Percentiles rank a stretch among this genome's conserved stretches.
Evolutionary conservation across 129 eudicot genomes (phyloP).

Genomic region (Sambucus nigra): DNA sequence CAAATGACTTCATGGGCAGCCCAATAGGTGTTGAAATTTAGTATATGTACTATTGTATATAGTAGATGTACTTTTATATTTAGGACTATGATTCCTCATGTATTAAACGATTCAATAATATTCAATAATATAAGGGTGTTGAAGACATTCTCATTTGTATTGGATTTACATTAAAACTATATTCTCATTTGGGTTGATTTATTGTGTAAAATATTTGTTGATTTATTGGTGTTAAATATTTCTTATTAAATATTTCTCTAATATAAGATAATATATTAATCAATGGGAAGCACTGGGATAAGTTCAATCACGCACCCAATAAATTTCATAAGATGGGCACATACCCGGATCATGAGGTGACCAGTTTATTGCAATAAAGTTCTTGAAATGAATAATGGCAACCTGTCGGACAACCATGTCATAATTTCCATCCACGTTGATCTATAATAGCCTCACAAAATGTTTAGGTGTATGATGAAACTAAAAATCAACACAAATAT

Average conservation of each 20-base stretch:
- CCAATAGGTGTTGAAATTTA: conserved; percentile 86
- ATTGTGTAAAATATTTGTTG: too few relatives aligned
- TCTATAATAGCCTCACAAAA: conserved; percentile 85
- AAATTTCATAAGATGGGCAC: not conserved
- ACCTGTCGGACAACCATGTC: conserved; percentile 78
- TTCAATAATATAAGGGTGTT: too few relatives aligned
- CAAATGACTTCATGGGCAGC: conserved; percentile 80
- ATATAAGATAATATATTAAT: not conserved
- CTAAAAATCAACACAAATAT: conserved; percentile 27
- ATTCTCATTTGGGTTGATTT: too few relatives aligned
- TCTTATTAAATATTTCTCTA: too few relatives aligned
- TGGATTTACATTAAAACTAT: too few relatives aligned
- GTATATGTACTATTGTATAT: too few relatives aligned
- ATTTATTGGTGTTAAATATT: too few relatives aligned
- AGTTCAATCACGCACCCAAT: not conserved
- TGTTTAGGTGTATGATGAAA: conserved; percentile 85
- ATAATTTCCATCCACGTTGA: conserved; percentile 71
- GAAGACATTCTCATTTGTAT: too few relatives aligned
- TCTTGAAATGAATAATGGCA: conserved; percentile 91
- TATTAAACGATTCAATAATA: too few relatives aligned
- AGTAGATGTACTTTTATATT: too few relatives aligned
- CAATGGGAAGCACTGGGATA: not conserved
- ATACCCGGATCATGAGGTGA: conserved; percentile 69
- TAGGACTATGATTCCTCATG: too few relatives aligned
- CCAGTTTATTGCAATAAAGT: conserved; percentile 88